phyloP scores from a whole-genome alignment of 441 rosid species.

The Populus trichocarpa region DNA sequence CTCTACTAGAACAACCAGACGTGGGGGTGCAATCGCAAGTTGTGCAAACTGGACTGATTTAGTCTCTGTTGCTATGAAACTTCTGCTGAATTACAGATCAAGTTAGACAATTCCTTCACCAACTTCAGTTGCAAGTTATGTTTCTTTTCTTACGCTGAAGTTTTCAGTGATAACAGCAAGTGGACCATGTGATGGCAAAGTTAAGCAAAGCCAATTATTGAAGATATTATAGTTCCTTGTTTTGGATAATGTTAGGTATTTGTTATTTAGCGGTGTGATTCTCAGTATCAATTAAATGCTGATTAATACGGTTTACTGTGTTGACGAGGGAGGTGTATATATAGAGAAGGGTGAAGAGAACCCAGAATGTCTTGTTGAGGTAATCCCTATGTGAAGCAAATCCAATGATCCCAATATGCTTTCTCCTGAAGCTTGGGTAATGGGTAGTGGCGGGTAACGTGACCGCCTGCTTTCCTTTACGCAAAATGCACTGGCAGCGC shows the following conservation, averaged over 20 bases:
- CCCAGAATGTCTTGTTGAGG: conserved; percentile 40
- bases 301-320: background rate
- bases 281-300: background rate
- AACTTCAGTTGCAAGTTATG: background rate
- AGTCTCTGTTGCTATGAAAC: background rate
- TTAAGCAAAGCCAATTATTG: background rate
- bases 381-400: conserved; percentile 34
- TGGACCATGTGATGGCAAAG: conserved; percentile 9
- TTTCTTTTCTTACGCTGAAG: background rate
- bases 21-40: background rate
- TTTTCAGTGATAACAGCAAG: conserved; percentile 3
- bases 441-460: background rate
- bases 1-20: background rate
- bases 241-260: background rate
- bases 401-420: conserved; percentile 13
- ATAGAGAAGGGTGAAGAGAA: conserved; percentile 1
- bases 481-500: conserved; percentile 30
- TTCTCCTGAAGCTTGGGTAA: conserved; percentile 24
- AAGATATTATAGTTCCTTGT: background rate
- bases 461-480: conserved; percentile 29
- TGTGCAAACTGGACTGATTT: background rate
- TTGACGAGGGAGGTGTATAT: background rate
- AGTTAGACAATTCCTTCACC: background rate
- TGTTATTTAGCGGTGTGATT: background rate
- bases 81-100: background rate